Evolutionary conservation across 1,284 basidiomycete genomes (phyloP).

Genomic region (Apiotrichum laibachii): DNA sequence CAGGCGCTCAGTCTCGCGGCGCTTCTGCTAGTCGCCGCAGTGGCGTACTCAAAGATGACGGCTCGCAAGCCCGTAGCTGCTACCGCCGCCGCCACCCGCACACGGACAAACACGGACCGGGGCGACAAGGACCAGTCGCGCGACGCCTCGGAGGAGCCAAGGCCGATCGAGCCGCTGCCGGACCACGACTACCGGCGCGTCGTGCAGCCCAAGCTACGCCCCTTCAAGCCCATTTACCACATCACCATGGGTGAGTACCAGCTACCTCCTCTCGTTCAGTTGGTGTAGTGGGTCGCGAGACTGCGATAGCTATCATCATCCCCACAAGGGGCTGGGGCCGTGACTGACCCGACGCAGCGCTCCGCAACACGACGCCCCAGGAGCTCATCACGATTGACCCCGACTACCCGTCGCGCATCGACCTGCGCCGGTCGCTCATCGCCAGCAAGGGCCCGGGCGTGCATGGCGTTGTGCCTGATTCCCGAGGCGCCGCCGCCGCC

Average conservation of each 20-base stretch:
- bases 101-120: background rate
- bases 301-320: too few species aligned
- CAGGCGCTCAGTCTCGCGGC: too few species aligned
- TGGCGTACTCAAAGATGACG: too few species aligned
- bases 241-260: slow-evolving; percentile 18
- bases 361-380: slow-evolving; percentile 7
- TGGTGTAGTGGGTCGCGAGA: too few species aligned
- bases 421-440: slow-evolving; percentile 7
- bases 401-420: slow-evolving; percentile 9
- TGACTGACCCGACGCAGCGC: too few species aligned
- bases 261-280: background rate
- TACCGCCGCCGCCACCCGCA: too few species aligned
- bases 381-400: slow-evolving; percentile 19
- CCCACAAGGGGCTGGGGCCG: too few species aligned
- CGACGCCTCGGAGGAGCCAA: background rate
- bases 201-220: slow-evolving; percentile 3
- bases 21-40: too few species aligned
- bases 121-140: background rate
- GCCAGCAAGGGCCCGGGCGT: background rate
- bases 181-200: background rate
- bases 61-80: too few species aligned
- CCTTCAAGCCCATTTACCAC: slow-evolving; percentile 22
- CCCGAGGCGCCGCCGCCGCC: slow-evolving; percentile 10
- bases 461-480: slow-evolving; percentile 13
- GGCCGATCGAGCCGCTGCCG: background rate